Evolutionary conservation across 2,329 filamentous ascomycete genomes (phyloP).

Genomic region (Shiraia sp.): DNA sequence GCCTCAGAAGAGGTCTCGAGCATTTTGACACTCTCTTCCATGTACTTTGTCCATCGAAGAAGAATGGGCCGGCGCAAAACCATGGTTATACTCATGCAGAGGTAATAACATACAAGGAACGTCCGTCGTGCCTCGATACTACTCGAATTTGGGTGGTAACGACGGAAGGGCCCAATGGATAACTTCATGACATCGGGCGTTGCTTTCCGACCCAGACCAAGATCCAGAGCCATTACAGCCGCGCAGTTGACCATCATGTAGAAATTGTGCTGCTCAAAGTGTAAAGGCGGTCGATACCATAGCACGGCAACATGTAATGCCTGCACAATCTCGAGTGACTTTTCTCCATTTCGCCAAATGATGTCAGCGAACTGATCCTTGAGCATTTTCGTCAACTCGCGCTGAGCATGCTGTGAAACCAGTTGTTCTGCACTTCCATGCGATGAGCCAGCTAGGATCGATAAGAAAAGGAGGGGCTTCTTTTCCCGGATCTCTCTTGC

Average conservation of each 20-base stretch:
- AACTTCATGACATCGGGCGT: slow-evolving; percentile 45
- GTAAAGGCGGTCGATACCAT: slow-evolving; percentile 84
- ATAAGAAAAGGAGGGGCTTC: slow-evolving; percentile 63
- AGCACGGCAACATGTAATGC: slow-evolving; percentile 74
- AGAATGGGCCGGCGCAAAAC: slow-evolving; percentile 62
- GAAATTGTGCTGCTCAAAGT: slow-evolving; percentile 85
- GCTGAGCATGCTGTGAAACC: slow-evolving; percentile 61
- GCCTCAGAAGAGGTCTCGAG: slow-evolving; percentile 61
- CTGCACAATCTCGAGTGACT: slow-evolving; percentile 82
- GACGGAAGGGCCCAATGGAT: slow-evolving; percentile 36
- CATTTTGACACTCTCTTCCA: slow-evolving; percentile 64
- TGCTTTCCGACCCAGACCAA: slow-evolving; percentile 71
- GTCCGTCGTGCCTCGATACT: slow-evolving; percentile 61
- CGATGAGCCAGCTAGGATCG: slow-evolving; percentile 59
- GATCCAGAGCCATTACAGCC: slow-evolving; percentile 79
- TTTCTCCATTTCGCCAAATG: slow-evolving; percentile 74
- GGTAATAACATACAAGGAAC: slow-evolving; percentile 65
- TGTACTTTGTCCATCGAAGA: slow-evolving; percentile 65
- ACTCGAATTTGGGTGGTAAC: slow-evolving; percentile 52
- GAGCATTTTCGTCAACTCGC: slow-evolving; percentile 67
- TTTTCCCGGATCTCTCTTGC: slow-evolving; percentile 59
- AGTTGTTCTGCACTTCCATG: slow-evolving; percentile 48
- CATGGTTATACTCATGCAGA: slow-evolving; percentile 62
- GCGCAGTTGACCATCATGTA: slow-evolving; percentile 85
- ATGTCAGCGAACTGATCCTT: slow-evolving; percentile 75